Evolutionary conservation across 225 moss, liverwort and hornwort genomes (phyloP).

Genomic region (Physcomitrium patens): DNA sequence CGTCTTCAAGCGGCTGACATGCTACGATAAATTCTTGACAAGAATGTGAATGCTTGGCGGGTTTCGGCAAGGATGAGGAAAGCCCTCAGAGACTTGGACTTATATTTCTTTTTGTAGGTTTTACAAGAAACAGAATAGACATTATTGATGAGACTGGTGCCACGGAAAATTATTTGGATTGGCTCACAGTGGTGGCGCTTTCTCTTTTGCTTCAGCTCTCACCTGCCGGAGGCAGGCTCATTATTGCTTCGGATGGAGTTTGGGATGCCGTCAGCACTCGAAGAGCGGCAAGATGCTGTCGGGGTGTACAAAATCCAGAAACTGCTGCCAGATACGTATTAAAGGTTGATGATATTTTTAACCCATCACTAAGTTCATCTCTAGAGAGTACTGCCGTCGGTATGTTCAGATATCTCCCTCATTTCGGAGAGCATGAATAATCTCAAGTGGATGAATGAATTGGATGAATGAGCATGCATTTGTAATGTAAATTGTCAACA

Average conservation of each 20-base stretch:
- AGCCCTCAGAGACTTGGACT: neutral
- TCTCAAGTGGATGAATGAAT: too few species aligned
- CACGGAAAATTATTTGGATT: neutral
- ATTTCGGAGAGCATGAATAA: too few species aligned
- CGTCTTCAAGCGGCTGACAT: neutral
- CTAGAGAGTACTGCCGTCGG: neutral
- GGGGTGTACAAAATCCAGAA: conserved; percentile 64
- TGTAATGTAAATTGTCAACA: too few species aligned
- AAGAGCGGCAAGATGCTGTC: conserved; percentile 76
- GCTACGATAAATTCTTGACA: neutral
- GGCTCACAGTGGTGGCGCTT: neutral
- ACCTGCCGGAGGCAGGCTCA: conserved; percentile 69
- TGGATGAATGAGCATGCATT: too few species aligned
- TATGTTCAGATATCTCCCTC: too few species aligned
- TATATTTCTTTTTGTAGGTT: neutral
- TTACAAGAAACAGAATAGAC: neutral
- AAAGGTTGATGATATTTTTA: conserved; percentile 43
- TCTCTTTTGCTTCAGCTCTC: conserved; percentile 45
- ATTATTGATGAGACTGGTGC: neutral
- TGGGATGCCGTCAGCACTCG: conserved; percentile 83
- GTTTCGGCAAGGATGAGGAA: neutral
- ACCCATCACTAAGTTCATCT: neutral
- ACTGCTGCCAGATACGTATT: conserved; percentile 71
- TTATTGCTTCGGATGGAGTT: conserved; percentile 88
- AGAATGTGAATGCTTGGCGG: neutral